Percentiles rank a stretch among this genome's conserved stretches.
Conservation (phyloP, 2,329 filamentous ascomycete species). For the Xylaria hypoxylon region DNA sequence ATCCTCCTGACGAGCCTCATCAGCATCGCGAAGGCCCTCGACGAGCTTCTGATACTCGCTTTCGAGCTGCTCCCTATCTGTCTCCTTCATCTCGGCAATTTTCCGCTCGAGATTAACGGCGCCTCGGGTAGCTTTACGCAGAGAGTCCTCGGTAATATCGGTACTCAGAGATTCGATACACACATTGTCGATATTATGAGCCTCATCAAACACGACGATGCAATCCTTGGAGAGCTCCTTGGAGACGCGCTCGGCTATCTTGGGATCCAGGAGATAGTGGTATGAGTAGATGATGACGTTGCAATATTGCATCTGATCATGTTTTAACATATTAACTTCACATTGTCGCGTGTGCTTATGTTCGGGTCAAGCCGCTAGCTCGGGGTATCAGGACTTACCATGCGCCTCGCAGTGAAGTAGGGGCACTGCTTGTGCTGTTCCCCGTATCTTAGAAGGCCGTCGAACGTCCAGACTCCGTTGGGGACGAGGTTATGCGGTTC, state of each 20-base stretch:
- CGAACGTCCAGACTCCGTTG: constrained; percentile 94
- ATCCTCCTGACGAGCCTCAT: constrained; percentile 91
- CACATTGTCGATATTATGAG: constrained; percentile 99
- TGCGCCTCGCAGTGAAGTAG: constrained; percentile 94
- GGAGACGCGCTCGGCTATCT: constrained; percentile 95
- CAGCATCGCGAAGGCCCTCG: constrained; percentile 86
- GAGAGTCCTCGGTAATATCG: constrained; percentile 93
- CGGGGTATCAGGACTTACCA: constrained; percentile 69
- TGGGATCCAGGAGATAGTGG: constrained; percentile 96
- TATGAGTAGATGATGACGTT: constrained; percentile 99
- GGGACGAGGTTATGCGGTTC: constrained; percentile 96
- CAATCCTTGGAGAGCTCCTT: constrained; percentile 97
- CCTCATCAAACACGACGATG: constrained; percentile 98
- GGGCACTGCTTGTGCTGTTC: constrained; percentile 97
- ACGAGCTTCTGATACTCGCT: constrained; percentile 96
- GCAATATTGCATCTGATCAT: constrained; percentile 89
- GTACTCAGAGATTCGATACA: constrained; percentile 98
- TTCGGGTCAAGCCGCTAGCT: neutral
- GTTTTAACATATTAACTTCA: constrained; percentile 33
- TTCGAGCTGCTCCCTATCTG: constrained; percentile 92
- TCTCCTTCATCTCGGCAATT: constrained; percentile 95
- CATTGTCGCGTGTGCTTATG: neutral
- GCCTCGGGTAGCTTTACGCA: constrained; percentile 89
- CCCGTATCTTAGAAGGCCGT: constrained; percentile 87
- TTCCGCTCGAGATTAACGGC: constrained; percentile 91